Evolutionary conservation across 2,329 filamentous ascomycete species (phyloP).

Genomic region (Cryphonectria naterciae): DNA sequence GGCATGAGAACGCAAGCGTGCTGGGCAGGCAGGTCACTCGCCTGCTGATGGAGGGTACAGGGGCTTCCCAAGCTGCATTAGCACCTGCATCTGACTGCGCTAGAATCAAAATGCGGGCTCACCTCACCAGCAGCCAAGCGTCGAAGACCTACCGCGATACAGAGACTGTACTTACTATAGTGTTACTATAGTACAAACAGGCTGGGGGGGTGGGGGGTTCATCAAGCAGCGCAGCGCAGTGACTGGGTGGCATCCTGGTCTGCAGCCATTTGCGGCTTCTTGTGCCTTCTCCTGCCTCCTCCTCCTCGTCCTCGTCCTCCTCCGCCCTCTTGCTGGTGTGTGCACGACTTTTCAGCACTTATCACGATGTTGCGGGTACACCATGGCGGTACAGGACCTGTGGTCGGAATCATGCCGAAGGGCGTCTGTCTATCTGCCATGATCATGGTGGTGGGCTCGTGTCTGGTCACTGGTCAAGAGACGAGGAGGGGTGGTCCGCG

Average conservation of each 20-base stretch:
- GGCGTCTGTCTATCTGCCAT: background rate
- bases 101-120: slow-evolving; percentile 7
- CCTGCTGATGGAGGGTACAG: slow-evolving; percentile 8
- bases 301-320: slow-evolving; percentile 2
- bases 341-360: background rate
- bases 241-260: background rate
- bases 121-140: background rate
- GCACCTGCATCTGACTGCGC: slow-evolving; percentile 14
- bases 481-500: no score
- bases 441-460: slow-evolving; percentile 18
- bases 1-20: background rate
- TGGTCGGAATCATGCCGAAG: background rate
- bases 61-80: slow-evolving; percentile 18
- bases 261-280: slow-evolving; percentile 9
- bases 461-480: background rate
- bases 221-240: background rate
- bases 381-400: background rate
- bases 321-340: slow-evolving; percentile 8
- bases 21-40: slow-evolving; percentile 20
- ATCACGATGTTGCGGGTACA: slow-evolving; percentile 14
- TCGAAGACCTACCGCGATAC: background rate
- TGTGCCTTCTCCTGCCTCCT: background rate
- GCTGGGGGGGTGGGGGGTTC: background rate
- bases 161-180: background rate
- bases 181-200: background rate